Evolutionary conservation across 768 basidiomycete genomes (phyloP).

Genomic region (Rhodotorula graminis): DNA sequence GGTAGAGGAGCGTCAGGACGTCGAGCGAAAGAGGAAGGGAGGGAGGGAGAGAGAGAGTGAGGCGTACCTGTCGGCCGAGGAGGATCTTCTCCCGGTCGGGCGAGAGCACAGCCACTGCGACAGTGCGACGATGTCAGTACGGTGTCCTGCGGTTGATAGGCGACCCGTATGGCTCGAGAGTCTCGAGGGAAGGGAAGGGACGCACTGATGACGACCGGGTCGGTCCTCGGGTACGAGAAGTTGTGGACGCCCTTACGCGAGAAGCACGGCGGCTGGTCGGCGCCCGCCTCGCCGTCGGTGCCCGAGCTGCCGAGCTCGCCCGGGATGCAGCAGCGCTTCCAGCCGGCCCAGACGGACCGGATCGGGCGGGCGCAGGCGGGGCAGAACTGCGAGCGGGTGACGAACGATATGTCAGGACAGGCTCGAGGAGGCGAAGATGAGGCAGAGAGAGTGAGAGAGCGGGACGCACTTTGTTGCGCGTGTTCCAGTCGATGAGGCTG

Average conservation of each 20-base stretch:
- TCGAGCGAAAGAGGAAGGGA: not conserved
- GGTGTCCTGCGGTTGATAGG: too few species aligned
- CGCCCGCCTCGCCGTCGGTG: not conserved
- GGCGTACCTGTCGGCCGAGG: constrained; percentile 63
- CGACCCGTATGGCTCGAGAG: too few species aligned
- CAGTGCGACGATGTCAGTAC: too few species aligned
- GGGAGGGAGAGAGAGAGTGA: not conserved
- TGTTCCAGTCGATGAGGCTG: constrained; percentile 89
- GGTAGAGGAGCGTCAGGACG: not conserved
- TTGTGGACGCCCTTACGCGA: constrained; percentile 78
- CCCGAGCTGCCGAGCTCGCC: constrained; percentile 14
- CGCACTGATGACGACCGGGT: constrained; percentile 74
- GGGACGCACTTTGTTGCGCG: constrained; percentile 65
- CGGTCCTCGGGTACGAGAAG: constrained; percentile 60
- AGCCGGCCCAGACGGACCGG: constrained; percentile 88
- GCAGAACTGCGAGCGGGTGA: constrained; percentile 56
- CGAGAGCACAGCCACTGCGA: constrained; percentile 64
- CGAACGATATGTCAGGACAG: not conserved
- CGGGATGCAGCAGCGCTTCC: constrained; percentile 80
- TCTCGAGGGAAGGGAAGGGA: constrained; percentile 40
- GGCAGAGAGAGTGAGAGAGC: not conserved
- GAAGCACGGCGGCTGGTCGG: constrained; percentile 26
- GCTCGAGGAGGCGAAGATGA: not conserved
- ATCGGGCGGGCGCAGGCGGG: constrained; percentile 74
- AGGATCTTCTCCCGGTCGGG: constrained; percentile 75